Conservation (phyloP, 2,329 filamentous ascomycete genomes). For the Cadophora sp. region DNA sequence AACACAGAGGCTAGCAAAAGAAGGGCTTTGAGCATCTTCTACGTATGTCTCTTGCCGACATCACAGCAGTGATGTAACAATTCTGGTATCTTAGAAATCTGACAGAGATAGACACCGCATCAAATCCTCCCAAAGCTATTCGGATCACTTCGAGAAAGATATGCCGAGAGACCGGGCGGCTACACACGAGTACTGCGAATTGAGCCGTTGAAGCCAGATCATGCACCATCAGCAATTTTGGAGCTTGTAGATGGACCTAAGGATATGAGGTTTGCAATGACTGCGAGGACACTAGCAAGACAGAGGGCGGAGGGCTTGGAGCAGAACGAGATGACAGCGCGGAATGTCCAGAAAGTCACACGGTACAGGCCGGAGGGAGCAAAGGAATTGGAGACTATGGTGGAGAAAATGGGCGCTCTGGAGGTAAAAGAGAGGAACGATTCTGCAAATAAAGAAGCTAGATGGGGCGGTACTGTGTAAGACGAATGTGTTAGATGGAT, state of each 20-base stretch:
- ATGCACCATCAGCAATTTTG: conserved; percentile 88
- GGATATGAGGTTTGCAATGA: conserved; percentile 95
- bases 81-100: not conserved
- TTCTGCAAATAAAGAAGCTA: conserved; percentile 34
- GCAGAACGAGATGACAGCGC: conserved; percentile 73
- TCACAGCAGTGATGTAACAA: not conserved
- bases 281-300: conserved; percentile 80
- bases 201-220: conserved; percentile 85
- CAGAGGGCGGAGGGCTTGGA: conserved; percentile 60
- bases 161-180: conserved; percentile 79
- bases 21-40: conserved; percentile 82
- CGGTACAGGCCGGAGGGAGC: conserved; percentile 72
- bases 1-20: conserved; percentile 83
- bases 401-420: conserved; percentile 51
- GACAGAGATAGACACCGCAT: conserved; percentile 64
- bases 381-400: conserved; percentile 70
- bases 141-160: conserved; percentile 79
- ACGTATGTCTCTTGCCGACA: conserved; percentile 61
- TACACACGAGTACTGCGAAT: conserved; percentile 95
- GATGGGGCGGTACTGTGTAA: conserved; percentile 31
- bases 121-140: conserved; percentile 85
- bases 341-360: conserved; percentile 86
- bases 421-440: conserved; percentile 43
- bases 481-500: not conserved
- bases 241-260: conserved; percentile 94